Evolutionary conservation across 768 basidiomycete genomes (phyloP).

Genomic region (Tylopilus vinaceipallidus): DNA sequence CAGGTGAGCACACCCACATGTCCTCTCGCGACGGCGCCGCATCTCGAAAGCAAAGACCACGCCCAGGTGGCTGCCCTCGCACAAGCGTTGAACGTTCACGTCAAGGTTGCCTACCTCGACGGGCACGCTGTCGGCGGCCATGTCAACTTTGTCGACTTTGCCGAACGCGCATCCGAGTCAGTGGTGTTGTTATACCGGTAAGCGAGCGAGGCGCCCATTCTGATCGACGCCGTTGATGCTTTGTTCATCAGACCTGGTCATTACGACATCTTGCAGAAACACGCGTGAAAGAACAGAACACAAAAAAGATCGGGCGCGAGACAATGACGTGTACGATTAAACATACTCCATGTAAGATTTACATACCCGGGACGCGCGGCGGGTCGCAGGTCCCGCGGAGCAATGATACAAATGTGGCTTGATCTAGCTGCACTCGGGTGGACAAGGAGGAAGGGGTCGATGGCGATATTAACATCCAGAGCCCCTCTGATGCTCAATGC

Average conservation of each 20-base stretch:
- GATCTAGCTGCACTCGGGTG: too few species aligned
- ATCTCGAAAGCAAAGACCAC: constrained; percentile 51
- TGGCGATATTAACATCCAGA: too few species aligned
- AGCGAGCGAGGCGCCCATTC: constrained; percentile 16
- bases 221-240: background rate
- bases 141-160: constrained; percentile 69
- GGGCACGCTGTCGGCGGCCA: constrained; percentile 47
- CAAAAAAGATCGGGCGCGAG: background rate
- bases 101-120: constrained; percentile 81
- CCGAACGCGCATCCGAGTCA: constrained; percentile 50
- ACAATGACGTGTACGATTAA: background rate
- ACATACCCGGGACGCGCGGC: constrained; percentile 3
- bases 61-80: constrained; percentile 79
- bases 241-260: constrained; percentile 68
- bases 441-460: too few species aligned
- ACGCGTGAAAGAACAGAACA: constrained; percentile 3
- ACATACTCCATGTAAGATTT: constrained; percentile 12
- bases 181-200: constrained; percentile 76
- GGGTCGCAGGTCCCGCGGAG: background rate
- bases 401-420: too few species aligned
- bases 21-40: background rate
- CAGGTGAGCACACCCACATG: constrained; percentile 43
- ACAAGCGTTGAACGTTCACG: constrained; percentile 59
- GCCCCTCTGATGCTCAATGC: too few species aligned
- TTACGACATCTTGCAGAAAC: constrained; percentile 61